A percentile compares a stretch with the other conserved stretches of the same genome.
Conservation (phyloP, 1,284 basidiomycete genomes). For the Clitocybe nebularis region DNA sequence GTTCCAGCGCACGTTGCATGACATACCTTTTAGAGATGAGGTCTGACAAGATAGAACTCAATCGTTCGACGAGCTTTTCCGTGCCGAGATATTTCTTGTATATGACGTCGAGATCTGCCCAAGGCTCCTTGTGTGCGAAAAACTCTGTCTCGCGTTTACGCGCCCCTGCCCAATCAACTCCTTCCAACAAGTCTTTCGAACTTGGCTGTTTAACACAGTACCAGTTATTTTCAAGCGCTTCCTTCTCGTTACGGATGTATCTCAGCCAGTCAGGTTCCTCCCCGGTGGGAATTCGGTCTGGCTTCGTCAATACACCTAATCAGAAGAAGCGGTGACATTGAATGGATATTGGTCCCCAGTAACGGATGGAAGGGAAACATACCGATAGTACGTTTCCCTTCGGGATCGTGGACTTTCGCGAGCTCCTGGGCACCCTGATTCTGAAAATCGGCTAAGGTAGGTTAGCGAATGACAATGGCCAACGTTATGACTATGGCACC, state of each 20-base stretch:
- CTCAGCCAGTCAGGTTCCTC: constrained; percentile 59
- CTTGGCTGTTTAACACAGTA: constrained; percentile 72
- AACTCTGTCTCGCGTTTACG: constrained; percentile 62
- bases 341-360: neutral
- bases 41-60: constrained; percentile 53
- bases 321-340: neutral
- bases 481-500: constrained; percentile 17
- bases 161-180: constrained; percentile 58
- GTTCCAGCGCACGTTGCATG: neutral
- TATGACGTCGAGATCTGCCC: constrained; percentile 47
- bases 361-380: constrained; percentile 11
- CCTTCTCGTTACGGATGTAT: constrained; percentile 53
- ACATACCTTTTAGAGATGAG: constrained; percentile 54
- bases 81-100: constrained; percentile 55
- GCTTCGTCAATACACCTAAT: constrained; percentile 77
- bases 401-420: constrained; percentile 51
- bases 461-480: neutral
- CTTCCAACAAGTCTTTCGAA: constrained; percentile 47
- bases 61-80: constrained; percentile 44
- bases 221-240: constrained; percentile 61
- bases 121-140: constrained; percentile 55
- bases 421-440: constrained; percentile 66
- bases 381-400: constrained; percentile 70
- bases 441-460: constrained; percentile 62
- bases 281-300: constrained; percentile 64